Base-by-base conservation (phyloP, 2,329 filamentous ascomycete genomes). In the Myriangium duriaei region DNA sequence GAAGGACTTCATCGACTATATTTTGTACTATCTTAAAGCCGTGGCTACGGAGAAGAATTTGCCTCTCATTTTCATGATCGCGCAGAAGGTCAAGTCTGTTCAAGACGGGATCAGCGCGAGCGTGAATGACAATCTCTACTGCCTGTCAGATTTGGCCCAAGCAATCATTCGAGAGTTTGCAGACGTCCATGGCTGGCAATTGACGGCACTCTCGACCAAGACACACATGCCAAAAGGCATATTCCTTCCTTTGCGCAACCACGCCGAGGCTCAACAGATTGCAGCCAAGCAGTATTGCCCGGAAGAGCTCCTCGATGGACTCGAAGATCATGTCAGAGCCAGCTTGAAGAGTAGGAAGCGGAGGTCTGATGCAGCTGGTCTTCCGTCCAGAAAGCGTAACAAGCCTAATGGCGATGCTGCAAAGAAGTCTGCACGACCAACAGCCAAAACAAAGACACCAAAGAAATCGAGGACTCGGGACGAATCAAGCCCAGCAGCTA, bases 51-150 rank as follows among this genome's bases (percentile, higher is more conserved):
- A 93, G 56, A 74, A 83, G 31, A 98, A 95, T 50, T 68, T 96
- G 11, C 81, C 82, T 0, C 66, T 94, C 44, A 86, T 98, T 29
- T 91, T 82, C 64, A 85, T 91, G 57, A 82, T 95, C 44, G 86
- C 86, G 10, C 87, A 96, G 59, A 77, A 86, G 7, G 79, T 94
- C 39, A 98, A 98, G 66, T 82, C 88, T 58, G 82, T 87, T 7
- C 72, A 75, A 30, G 91, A 98, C 56, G 81, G 74, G 10, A 75
- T 96, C 43, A 70, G 72, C 15, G 71, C 75, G 0, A 63, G 69
- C 1, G 67, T 71, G 42, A 83, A 79, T 49, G 76, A 86, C 41
- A 76, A 78, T 44, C 68, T 98, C 1, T 93, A 95, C 55, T 76
- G 87, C 4, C 62, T 98, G 26, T 87, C 84, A 36, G 91, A 98